These are phyloP conservation scores for Periconia macrospinosa DNA, from an alignment of 2,329 filamentous ascomycete genomes.

Conservation along the genomic window DNA sequence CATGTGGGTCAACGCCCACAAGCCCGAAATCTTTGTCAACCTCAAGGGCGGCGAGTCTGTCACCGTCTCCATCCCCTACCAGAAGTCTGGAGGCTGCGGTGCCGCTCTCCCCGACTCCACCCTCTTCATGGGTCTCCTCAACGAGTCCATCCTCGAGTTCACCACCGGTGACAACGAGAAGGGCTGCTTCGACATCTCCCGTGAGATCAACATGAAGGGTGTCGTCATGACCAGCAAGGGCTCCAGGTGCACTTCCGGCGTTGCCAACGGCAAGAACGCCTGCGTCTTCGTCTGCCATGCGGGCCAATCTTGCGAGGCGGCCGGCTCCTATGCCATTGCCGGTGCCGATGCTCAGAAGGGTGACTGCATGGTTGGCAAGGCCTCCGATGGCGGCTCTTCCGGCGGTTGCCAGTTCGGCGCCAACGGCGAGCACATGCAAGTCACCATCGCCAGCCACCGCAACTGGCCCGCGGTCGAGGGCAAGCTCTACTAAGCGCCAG, in stretches of 20 bases:
- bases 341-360: constrained; percentile 28
- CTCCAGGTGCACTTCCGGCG: constrained; percentile 46
- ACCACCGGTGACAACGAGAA: constrained; percentile 17
- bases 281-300: constrained; percentile 49
- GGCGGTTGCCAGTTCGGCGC: constrained; percentile 37
- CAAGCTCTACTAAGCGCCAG: constrained; percentile 8
- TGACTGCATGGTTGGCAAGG: constrained; percentile 28
- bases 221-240: constrained; percentile 42
- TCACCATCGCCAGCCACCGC: constrained; percentile 17
- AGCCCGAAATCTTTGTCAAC: constrained; percentile 43
- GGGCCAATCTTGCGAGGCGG: constrained; percentile 26
- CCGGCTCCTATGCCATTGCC: constrained; percentile 41
- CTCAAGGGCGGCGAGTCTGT: constrained; percentile 40
- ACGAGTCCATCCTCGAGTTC: constrained; percentile 13
- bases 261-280: constrained; percentile 25
- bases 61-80: constrained; percentile 43
- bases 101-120: constrained; percentile 39
- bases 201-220: constrained; percentile 50
- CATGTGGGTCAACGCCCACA: constrained; percentile 41
- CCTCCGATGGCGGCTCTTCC: constrained; percentile 25
- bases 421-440: constrained; percentile 28
- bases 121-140: constrained; percentile 24
- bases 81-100: constrained; percentile 46
- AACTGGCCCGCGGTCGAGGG: constrained; percentile 13
- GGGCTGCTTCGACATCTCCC: constrained; percentile 49